Conservation (phyloP, 78 protist genomes). For the Tieghemostelium lacteum region DNA sequence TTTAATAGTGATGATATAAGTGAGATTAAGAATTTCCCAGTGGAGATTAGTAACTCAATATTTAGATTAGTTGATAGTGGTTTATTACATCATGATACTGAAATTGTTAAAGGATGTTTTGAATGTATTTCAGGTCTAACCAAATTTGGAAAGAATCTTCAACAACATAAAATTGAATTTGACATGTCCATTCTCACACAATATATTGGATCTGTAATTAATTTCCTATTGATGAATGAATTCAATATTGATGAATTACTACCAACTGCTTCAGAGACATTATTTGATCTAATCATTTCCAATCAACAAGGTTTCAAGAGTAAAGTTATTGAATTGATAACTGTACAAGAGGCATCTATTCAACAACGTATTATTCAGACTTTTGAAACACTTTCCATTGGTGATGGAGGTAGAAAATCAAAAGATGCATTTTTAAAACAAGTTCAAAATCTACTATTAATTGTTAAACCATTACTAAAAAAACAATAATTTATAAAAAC, state of each 20-base stretch:
- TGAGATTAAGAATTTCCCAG: constrained; percentile 30
- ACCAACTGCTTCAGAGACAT: constrained; percentile 21
- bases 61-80: constrained; percentile 47
- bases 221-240: constrained; percentile 45
- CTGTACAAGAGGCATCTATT: constrained; percentile 34
- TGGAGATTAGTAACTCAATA: background rate
- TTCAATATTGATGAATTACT: constrained; percentile 68
- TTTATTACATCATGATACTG: constrained; percentile 50
- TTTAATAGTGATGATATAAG: constrained; percentile 4
- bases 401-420: background rate
- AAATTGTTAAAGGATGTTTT: constrained; percentile 43
- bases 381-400: constrained; percentile 13
- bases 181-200: constrained; percentile 11
- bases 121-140: constrained; percentile 35
- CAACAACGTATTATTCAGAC: constrained; percentile 5
- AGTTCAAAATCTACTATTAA: constrained; percentile 8
- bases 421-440: constrained; percentile 7
- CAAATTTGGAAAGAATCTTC: background rate
- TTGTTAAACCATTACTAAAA: constrained; percentile 40
- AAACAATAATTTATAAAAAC: no score
- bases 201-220: constrained; percentile 50
- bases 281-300: constrained; percentile 10
- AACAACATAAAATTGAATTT: background rate
- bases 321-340: constrained; percentile 37
- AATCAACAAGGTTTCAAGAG: constrained; percentile 31